Percentiles rank a stretch among this genome's conserved stretches.
phyloP scores from a whole-genome alignment of 371 early-diverging fungal genomes.

The Mortierella sp. region DNA sequence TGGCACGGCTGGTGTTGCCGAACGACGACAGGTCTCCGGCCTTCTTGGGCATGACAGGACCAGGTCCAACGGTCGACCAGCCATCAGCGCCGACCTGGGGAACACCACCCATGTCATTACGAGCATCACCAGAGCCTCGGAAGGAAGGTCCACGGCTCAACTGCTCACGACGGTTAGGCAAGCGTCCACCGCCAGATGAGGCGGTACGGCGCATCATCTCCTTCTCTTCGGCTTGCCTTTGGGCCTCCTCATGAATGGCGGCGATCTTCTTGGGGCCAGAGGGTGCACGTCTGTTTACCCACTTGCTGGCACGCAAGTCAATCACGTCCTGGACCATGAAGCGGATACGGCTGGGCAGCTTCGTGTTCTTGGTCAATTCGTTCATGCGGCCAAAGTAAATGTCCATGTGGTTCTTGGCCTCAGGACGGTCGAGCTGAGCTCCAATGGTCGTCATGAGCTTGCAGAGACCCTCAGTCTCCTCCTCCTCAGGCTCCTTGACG shows the following conservation, averaged over 20 bases:
- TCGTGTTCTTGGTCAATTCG: conserved; percentile 70
- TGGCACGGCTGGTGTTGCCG: conserved; percentile 80
- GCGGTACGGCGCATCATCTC: conserved; percentile 76
- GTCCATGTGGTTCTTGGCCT: conserved; percentile 75
- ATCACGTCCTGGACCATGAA: conserved; percentile 95
- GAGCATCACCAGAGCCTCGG: conserved; percentile 63
- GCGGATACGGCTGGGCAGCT: conserved; percentile 86
- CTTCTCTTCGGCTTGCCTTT: conserved; percentile 73
- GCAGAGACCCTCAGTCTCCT: conserved; percentile 93
- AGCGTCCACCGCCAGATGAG: conserved; percentile 66
- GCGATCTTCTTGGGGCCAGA: conserved; percentile 90
- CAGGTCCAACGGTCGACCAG: conserved; percentile 76
- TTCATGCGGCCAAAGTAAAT: conserved; percentile 83
- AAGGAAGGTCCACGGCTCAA: conserved; percentile 67
- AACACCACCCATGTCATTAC: conserved; percentile 65
- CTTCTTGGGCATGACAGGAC: conserved; percentile 59
- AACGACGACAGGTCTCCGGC: conserved; percentile 82
- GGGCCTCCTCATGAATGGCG: conserved; percentile 87
- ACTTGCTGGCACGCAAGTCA: conserved; percentile 86
- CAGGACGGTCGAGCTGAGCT: conserved; percentile 65
- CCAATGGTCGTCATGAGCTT: conserved; percentile 93
- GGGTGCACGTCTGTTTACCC: conserved; percentile 73
- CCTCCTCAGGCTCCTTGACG: conserved; percentile 86
- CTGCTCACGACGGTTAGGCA: conserved; percentile 62
- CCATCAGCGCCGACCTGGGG: conserved; percentile 69